Base-by-base conservation (phyloP, 192 early-diverging fungal genomes). In the Chytriomyces sp. region DNA sequence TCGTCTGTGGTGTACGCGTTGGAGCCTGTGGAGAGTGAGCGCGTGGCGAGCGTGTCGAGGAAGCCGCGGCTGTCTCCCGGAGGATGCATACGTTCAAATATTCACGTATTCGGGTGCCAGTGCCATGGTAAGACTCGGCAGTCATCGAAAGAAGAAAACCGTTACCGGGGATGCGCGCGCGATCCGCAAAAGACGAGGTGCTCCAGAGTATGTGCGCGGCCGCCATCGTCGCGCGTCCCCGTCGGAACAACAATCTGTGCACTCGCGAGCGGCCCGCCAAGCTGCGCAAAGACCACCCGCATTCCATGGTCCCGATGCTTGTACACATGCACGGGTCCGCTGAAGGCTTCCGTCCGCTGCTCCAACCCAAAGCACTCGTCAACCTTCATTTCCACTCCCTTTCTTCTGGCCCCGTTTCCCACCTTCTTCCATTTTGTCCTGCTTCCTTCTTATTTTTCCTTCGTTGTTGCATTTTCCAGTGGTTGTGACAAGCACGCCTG, bases 121-220 rank as follows among this genome's bases (percentile, higher is more conserved):
- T 7, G 41, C 19, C 41, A 44, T 44, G 41, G 41, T 7, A 44
- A 44, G 19, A 19, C 41, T 19, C 41, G n/a, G 41, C 41, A 49
- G 12, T 17, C 41, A 49, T 17, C 32, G n/a, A 25, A 34, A 19
- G 33, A 52, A 53, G n/a, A 41, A 62, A 28, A 17, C 55, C 6
- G 14, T 17, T 89, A 84, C 61, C 88, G 63, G 22, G 86, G 87
- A 41, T 79, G 87, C 63, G 78, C 76, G 76, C 82, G 70, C 8
- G 93, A 94, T 17, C 93, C 93, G 68, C 90, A 92, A 58, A 95
- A 95, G 0, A 94, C 77, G 68, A 95, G 82, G 85, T 89, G 86
- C 70, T 94, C 93, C 4, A 95, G 85, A 0, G 93, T 94, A 67
- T 95, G 93, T 8, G 93, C 86, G n/a, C 91, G 81, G 10, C 93